phyloP scores from a whole-genome alignment of 2,329 filamentous ascomycete genomes.

The Cercospora beticola region DNA sequence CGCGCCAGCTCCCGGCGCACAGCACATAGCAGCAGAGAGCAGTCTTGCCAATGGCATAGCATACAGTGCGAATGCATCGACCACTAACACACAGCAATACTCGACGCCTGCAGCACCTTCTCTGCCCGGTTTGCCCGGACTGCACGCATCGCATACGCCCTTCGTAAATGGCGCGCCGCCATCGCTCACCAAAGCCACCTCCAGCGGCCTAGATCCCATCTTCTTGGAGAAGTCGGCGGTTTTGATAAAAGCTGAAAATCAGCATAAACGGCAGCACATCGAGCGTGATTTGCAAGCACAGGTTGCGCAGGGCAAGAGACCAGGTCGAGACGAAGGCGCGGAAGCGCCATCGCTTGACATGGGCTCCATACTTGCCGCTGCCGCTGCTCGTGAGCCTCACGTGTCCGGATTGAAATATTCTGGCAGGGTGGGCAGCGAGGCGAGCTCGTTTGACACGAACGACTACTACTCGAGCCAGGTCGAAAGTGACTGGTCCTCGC shows the following conservation, averaged over 20 bases:
- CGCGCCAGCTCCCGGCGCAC: conserved; percentile 13
- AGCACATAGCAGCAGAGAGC: conserved; percentile 13
- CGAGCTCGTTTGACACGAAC: conserved; percentile 84
- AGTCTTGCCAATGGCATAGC: conserved; percentile 24
- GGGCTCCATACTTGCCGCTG: conserved; percentile 51
- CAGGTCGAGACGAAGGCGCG: conserved; percentile 49
- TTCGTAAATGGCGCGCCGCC: conserved; percentile 14
- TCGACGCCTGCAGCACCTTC: conserved; percentile 11
- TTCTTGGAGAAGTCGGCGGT: conserved; percentile 83
- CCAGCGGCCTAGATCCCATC: conserved; percentile 70
- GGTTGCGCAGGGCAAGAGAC: conserved; percentile 61
- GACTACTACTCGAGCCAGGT: conserved; percentile 93
- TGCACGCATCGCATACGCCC: conserved; percentile 19
- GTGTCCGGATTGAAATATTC: conserved; percentile 58
- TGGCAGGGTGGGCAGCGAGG: conserved; percentile 57
- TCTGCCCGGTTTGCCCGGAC: conserved; percentile 27
- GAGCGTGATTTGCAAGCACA: conserved; percentile 78
- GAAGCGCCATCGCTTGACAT: conserved; percentile 49
- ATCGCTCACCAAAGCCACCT: conserved; percentile 21
- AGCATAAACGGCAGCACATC: conserved; percentile 75
- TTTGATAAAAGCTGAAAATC: conserved; percentile 76
- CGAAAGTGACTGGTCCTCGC: conserved; percentile 68
- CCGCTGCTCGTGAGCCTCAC: conserved; percentile 68
- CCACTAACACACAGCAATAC: conserved; percentile 28
- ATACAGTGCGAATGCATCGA: conserved; percentile 24